Evolutionary conservation across 768 basidiomycete genomes (phyloP).

Genomic region (Hortiboletus flavorubellus): DNA sequence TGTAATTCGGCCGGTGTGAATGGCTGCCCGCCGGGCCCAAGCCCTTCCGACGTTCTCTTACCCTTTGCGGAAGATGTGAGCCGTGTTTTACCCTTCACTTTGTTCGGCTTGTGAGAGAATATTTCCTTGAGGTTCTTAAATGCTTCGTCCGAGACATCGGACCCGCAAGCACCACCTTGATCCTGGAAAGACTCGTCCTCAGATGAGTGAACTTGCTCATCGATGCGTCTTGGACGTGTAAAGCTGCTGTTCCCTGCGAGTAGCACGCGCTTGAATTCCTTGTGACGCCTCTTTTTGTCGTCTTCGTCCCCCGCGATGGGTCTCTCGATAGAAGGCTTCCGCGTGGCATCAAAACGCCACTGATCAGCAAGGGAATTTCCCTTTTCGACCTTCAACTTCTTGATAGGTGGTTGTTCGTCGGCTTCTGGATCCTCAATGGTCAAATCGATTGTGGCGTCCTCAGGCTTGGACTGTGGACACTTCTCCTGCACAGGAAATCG

Average conservation of each 20-base stretch:
- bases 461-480: constrained; percentile 23
- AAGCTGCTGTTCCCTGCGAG: constrained; percentile 44
- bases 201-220: constrained; percentile 16
- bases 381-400: constrained; percentile 26
- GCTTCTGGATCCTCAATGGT: constrained; percentile 41
- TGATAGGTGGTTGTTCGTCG: constrained; percentile 26
- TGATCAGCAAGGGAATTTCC: constrained; percentile 29
- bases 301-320: constrained; percentile 32
- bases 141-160: constrained; percentile 42
- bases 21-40: constrained; percentile 66
- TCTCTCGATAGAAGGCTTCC: background rate
- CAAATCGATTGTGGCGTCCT: constrained; percentile 48
- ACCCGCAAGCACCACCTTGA: constrained; percentile 27
- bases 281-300: constrained; percentile 42
- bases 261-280: constrained; percentile 54
- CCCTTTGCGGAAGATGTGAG: constrained; percentile 21
- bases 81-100: constrained; percentile 36
- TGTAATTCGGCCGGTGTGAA: constrained; percentile 81
- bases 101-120: constrained; percentile 40
- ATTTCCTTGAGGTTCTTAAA: constrained; percentile 47
- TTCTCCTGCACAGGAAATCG: constrained; percentile 25
- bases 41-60: constrained; percentile 37
- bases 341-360: constrained; percentile 44
- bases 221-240: constrained; percentile 15
- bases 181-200: constrained; percentile 22